Conservation (phyloP, 1,139 yeast genomes). For the Geotrichum macrosporum region DNA sequence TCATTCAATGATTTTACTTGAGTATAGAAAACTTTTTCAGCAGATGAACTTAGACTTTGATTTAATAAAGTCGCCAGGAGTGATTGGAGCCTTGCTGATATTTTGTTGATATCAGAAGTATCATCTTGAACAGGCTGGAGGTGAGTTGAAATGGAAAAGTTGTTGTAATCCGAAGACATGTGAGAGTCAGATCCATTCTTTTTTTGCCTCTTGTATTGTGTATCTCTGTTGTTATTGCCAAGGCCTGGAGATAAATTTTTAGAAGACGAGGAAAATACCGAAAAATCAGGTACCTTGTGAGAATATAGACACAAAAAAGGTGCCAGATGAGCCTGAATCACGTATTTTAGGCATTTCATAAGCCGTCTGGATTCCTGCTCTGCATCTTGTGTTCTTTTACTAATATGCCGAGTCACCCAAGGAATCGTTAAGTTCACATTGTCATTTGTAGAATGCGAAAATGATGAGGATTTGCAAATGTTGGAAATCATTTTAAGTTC, state of each 20-base stretch:
- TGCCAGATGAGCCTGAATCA: constrained; percentile 7
- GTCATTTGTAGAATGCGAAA: background rate
- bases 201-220: too few relatives aligned
- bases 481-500: constrained; percentile 3
- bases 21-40: background rate
- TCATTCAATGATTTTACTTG: constrained; percentile 9
- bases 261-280: background rate
- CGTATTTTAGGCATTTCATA: constrained; percentile 9
- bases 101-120: background rate
- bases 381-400: background rate
- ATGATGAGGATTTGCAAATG: background rate
- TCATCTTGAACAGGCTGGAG: constrained; percentile 3
- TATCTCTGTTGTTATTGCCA: too few relatives aligned
- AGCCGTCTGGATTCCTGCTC: constrained; percentile 3
- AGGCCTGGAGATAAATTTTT: background rate
- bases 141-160: constrained; percentile 4
- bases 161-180: background rate
- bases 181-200: background rate
- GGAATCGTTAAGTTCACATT: background rate
- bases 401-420: background rate
- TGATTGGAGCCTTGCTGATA: constrained; percentile 1
- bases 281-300: background rate
- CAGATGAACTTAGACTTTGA: constrained; percentile 1
- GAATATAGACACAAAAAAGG: constrained; percentile 8
- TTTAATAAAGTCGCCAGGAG: constrained; percentile 4